phyloP scores from a whole-genome alignment of 208 protist genomes.

The Wallacemonas collosoma region DNA sequence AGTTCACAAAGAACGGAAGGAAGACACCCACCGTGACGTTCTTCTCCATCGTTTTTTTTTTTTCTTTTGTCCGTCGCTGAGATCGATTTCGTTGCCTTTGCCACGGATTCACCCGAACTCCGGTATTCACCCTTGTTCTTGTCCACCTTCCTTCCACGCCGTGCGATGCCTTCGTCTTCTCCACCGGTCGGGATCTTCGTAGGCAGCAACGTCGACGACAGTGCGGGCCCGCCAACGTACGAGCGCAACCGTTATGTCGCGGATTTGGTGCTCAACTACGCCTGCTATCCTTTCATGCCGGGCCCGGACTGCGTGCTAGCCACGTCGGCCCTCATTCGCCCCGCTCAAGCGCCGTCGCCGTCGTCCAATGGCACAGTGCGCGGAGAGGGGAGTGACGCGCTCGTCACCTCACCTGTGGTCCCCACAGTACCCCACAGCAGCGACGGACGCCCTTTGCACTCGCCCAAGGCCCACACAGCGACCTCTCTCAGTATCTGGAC shows the following conservation, averaged over 20 bases:
- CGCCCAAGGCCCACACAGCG: neutral
- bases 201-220: constrained; percentile 39
- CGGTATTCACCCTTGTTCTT: too few relatives aligned
- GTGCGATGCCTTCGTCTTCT: neutral
- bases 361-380: neutral
- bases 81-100: neutral
- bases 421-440: neutral
- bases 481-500: constrained; percentile 2
- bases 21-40: too few relatives aligned
- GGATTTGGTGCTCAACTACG: constrained; percentile 50
- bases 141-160: too few relatives aligned
- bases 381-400: too few relatives aligned
- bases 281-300: constrained; percentile 30
- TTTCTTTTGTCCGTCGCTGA: constrained; percentile 10
- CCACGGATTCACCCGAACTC: too few relatives aligned
- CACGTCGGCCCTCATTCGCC: neutral
- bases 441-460: constrained; percentile 3
- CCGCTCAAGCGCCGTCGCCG: neutral
- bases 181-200: constrained; percentile 41
- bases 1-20: too few relatives aligned
- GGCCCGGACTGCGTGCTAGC: constrained; percentile 9
- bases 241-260: constrained; percentile 42
- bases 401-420: too few relatives aligned
- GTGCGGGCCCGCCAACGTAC: constrained; percentile 32
- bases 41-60: constrained; percentile 20